A percentile compares a stretch with the other conserved stretches of the same genome.
phyloP scores from a whole-genome alignment of 2,329 filamentous ascomycete species.

The Diplodia scrobiculata region DNA sequence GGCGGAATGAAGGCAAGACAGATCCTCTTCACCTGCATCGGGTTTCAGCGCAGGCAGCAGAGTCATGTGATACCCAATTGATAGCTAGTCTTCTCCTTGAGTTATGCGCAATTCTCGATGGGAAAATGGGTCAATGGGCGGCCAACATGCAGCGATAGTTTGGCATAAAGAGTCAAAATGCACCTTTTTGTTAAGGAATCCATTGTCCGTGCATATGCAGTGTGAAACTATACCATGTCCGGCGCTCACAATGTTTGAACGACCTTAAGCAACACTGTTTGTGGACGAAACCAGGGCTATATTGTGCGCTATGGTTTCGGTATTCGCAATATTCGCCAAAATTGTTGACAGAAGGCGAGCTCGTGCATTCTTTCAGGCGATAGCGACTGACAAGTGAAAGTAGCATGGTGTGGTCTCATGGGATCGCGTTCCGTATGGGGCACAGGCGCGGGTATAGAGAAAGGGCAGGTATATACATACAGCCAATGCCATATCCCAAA shows the following conservation, averaged over 20 bases:
- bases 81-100: background rate
- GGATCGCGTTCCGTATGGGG: background rate
- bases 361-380: background rate
- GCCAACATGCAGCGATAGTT: background rate
- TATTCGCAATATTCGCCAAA: background rate
- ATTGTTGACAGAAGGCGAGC: background rate
- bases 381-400: background rate
- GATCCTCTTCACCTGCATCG: background rate
- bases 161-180: background rate
- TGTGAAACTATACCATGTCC: background rate
- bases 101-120: background rate
- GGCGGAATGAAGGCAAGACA: constrained; percentile 13
- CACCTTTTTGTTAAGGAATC: background rate
- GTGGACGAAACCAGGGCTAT: background rate
- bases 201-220: too few species aligned
- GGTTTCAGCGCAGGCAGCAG: too few species aligned
- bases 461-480: constrained; percentile 16
- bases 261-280: background rate
- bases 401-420: background rate
- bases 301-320: background rate
- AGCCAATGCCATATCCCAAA: constrained; percentile 5
- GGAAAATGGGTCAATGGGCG: background rate
- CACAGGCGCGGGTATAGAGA: constrained; percentile 16
- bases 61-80: background rate
- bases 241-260: background rate